Evolutionary conservation across 306 rosid species (phyloP).

Genomic region (Acacia acuminata): DNA sequence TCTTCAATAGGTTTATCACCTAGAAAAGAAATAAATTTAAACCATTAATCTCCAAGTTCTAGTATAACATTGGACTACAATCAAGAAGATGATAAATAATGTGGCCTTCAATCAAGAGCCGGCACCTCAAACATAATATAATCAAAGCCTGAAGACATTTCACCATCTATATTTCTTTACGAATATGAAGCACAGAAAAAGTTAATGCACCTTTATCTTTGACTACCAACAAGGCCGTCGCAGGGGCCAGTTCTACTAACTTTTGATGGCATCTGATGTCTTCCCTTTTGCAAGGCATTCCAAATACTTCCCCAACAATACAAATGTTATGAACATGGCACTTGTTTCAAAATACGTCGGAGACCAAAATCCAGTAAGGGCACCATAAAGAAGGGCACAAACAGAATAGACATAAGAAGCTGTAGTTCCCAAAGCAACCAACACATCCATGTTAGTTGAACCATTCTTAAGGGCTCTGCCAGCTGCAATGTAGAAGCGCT

Average conservation of each 20-base stretch:
- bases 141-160: constrained; percentile 21
- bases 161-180: background rate
- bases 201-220: constrained; percentile 69
- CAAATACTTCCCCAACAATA: constrained; percentile 91
- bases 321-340: constrained; percentile 99
- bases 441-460: constrained; percentile 97
- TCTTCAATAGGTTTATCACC: constrained; percentile 70
- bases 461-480: constrained; percentile 95
- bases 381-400: constrained; percentile 93
- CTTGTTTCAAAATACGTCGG: constrained; percentile 97
- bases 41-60: constrained; percentile 15
- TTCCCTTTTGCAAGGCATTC: constrained; percentile 99
- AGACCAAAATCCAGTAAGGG: constrained; percentile 93
- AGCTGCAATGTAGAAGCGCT: constrained; percentile 94
- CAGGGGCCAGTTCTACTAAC: constrained; percentile 89
- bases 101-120: constrained; percentile 16
- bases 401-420: constrained; percentile 96
- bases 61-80: background rate
- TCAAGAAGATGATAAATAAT: constrained; percentile 10
- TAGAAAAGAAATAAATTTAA: constrained; percentile 37
- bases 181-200: constrained; percentile 19
- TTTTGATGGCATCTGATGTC: constrained; percentile 99
- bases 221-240: constrained; percentile 76
- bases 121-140: constrained; percentile 21
- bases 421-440: constrained; percentile 97